phyloP scores from a whole-genome alignment of 495 filamentous ascomycete species.

The Mycothermus thermophilus region DNA sequence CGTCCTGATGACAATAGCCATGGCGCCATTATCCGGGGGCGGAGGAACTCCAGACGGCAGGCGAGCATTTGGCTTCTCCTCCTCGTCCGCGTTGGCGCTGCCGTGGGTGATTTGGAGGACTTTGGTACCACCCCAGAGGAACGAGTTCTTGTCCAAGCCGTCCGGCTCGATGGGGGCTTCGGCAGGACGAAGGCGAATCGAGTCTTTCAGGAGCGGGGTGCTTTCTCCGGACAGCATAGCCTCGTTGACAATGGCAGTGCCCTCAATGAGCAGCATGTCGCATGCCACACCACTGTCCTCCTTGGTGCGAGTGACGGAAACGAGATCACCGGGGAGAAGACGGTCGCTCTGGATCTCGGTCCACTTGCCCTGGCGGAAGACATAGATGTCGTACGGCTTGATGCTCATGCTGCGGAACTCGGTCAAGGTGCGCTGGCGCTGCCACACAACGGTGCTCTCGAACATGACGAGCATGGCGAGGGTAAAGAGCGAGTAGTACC shows the following conservation, averaged over 20 bases:
- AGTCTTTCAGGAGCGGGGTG: slow-evolving; percentile 92
- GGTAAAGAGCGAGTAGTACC: slow-evolving; percentile 99
- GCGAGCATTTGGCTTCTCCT: slow-evolving; percentile 47
- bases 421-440: slow-evolving; percentile 87
- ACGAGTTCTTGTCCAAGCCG: slow-evolving; percentile 88
- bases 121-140: slow-evolving; percentile 94
- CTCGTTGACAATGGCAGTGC: slow-evolving; percentile 95
- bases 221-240: slow-evolving; percentile 98
- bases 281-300: slow-evolving; percentile 95
- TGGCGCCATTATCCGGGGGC: slow-evolving; percentile 79
- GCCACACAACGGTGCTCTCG: slow-evolving; percentile 98
- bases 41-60: slow-evolving; percentile 55
- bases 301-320: slow-evolving; percentile 87
- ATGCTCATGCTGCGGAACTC: slow-evolving; percentile 99
- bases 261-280: slow-evolving; percentile 90
- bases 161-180: slow-evolving; percentile 80
- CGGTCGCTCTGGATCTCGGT: slow-evolving; percentile 81
- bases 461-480: slow-evolving; percentile 96
- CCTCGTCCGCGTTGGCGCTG: slow-evolving; percentile 63
- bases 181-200: slow-evolving; percentile 75
- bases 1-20: slow-evolving; percentile 92
- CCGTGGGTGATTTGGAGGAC: slow-evolving; percentile 87
- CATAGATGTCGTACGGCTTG: slow-evolving; percentile 89
- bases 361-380: slow-evolving; percentile 77
- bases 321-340: slow-evolving; percentile 89